Percentiles rank a stretch among this genome's conserved stretches.
Conservation (phyloP, 2,329 filamentous ascomycete genomes). For the Epichloe hybrida region DNA sequence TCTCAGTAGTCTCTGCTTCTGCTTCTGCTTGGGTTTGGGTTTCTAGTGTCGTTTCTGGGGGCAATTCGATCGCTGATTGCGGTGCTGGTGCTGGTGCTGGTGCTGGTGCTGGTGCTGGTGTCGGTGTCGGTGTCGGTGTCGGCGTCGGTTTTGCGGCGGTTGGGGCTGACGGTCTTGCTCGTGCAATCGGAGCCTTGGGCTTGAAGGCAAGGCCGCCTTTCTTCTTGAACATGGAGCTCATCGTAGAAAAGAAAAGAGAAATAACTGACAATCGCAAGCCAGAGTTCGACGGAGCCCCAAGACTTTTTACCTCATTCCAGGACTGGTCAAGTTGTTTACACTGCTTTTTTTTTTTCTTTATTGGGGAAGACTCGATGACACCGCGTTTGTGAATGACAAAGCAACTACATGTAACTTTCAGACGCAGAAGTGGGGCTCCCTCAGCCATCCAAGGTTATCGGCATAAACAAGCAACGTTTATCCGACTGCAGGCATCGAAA, state of each 20-base stretch:
- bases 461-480: slow-evolving; percentile 17
- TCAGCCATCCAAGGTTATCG: neutral
- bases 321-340: neutral
- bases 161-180: slow-evolving; percentile 15
- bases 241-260: slow-evolving; percentile 22
- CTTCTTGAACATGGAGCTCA: slow-evolving; percentile 59
- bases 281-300: neutral
- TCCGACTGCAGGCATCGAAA: slow-evolving; percentile 21
- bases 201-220: slow-evolving; percentile 50
- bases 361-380: neutral
- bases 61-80: slow-evolving; percentile 3
- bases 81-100: neutral
- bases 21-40: too few species aligned
- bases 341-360: neutral
- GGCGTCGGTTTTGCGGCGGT: slow-evolving; percentile 3
- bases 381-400: neutral
- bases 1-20: neutral
- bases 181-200: slow-evolving; percentile 49
- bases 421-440: slow-evolving; percentile 3
- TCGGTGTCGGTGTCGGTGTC: neutral
- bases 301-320: neutral
- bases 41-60: neutral
- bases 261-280: neutral
- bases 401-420: neutral
- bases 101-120: neutral